Conservation (phyloP, 2,329 filamentous ascomycete genomes). For the Mariannaea elegans region DNA sequence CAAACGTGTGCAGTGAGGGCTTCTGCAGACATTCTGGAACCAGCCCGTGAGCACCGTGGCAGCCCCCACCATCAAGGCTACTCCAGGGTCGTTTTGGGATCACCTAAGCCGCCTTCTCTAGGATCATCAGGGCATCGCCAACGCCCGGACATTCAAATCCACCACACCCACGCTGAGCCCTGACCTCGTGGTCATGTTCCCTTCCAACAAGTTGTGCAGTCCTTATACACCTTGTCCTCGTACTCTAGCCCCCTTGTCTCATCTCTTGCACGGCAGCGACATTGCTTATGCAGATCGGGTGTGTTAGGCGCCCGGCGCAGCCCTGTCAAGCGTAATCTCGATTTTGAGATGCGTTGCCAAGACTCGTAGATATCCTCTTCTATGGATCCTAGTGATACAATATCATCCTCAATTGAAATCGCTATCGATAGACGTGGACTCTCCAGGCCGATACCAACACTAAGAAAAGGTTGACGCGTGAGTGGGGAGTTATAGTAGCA, state of each 20-base stretch:
- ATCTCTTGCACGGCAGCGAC: slow-evolving; percentile 3
- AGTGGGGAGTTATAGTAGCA: not conserved
- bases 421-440: slow-evolving; percentile 1
- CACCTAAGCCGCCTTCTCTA: slow-evolving; percentile 4
- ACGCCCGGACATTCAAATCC: not conserved
- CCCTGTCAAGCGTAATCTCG: slow-evolving; percentile 1
- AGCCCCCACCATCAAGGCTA: slow-evolving; percentile 29
- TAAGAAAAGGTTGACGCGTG: not conserved
- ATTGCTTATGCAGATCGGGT: slow-evolving; percentile 17
- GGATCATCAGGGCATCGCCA: not conserved
- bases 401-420: not conserved
- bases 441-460: slow-evolving; percentile 13
- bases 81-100: slow-evolving; percentile 9
- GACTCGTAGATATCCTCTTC: not conserved
- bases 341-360: not conserved
- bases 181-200: slow-evolving; percentile 13
- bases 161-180: slow-evolving; percentile 14
- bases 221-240: not conserved
- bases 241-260: not conserved
- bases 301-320: not conserved
- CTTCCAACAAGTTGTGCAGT: not conserved
- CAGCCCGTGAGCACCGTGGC: slow-evolving; percentile 18
- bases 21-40: slow-evolving; percentile 40
- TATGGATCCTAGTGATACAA: not conserved
- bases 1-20: slow-evolving; percentile 8